Percentiles rank a stretch among this genome's conserved stretches.
Conservation (phyloP, 176 grass and related monocot species). For the Luzula sylvatica region DNA sequence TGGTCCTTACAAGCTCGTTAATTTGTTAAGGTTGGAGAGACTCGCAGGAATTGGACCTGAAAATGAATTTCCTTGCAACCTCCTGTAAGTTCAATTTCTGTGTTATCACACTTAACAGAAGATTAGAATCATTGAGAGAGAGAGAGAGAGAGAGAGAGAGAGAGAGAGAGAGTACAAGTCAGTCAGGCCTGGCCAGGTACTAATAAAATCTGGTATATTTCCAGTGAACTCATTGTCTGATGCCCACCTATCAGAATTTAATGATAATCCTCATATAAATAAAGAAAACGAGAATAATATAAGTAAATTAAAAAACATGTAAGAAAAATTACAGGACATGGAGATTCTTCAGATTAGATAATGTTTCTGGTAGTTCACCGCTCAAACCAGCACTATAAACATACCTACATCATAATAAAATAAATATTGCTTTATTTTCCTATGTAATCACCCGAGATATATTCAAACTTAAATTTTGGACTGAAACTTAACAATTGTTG, state of each 20-base stretch:
- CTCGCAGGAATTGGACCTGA: constrained; percentile 49
- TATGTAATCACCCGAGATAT: not conserved
- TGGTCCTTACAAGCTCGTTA: constrained; percentile 41
- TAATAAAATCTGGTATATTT: constrained; percentile 51
- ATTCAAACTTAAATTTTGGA: not conserved
- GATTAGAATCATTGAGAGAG: not conserved
- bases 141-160: not conserved
- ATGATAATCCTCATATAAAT: constrained; percentile 7
- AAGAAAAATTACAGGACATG: constrained; percentile 14
- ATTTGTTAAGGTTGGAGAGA: constrained; percentile 38
- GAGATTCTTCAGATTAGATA: constrained; percentile 51
- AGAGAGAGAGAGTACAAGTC: constrained; percentile 28
- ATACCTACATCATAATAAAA: not conserved
- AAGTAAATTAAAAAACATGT: not conserved
- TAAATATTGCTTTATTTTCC: not conserved
- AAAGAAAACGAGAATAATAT: constrained; percentile 10
- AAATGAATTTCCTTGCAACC: constrained; percentile 70
- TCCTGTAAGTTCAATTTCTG: constrained; percentile 24
- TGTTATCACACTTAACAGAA: not conserved
- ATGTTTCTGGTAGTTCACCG: constrained; percentile 25
- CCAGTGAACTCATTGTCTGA: constrained; percentile 59
- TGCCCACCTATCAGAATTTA: constrained; percentile 33
- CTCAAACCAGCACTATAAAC: not conserved
- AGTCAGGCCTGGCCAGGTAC: constrained; percentile 28
- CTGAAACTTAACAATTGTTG: constrained; percentile 30